A percentile compares a stretch with the other conserved stretches of the same genome.
Evolutionary conservation across 805 yeast species (phyloP).

Genomic region (Lipomyces spencermartinsiae): DNA sequence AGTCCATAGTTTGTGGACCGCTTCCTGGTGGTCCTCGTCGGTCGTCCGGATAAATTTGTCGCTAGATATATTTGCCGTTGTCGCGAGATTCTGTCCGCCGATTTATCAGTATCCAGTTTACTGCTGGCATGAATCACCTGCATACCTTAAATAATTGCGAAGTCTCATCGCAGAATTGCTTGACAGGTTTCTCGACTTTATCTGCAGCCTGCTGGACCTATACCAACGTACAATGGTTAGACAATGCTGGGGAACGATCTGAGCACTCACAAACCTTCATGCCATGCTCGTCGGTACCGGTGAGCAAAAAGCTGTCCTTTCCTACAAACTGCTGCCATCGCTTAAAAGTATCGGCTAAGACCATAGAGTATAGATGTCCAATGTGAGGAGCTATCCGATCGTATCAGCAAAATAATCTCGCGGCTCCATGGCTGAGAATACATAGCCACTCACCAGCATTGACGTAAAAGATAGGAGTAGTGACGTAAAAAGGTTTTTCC

Average conservation of each 20-base stretch:
- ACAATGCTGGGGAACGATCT: neutral
- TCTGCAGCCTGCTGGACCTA: slow-evolving; percentile 81
- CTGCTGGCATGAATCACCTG: neutral
- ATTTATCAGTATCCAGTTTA: neutral
- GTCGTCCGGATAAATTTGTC: slow-evolving; percentile 91
- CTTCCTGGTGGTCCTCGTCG: slow-evolving; percentile 72
- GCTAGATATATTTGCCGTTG: slow-evolving; percentile 60
- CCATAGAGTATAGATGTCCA: slow-evolving; percentile 90
- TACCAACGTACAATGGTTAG: neutral
- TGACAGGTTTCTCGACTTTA: slow-evolving; percentile 59
- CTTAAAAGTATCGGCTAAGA: slow-evolving; percentile 76
- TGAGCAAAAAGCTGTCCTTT: slow-evolving; percentile 63
- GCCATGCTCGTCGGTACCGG: slow-evolving; percentile 99
- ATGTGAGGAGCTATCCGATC: slow-evolving; percentile 72
- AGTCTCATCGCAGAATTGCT: slow-evolving; percentile 73
- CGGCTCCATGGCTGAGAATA: slow-evolving; percentile 1
- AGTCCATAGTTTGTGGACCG: slow-evolving; percentile 75
- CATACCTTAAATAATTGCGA: slow-evolving; percentile 61
- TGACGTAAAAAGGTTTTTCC: slow-evolving; percentile 55
- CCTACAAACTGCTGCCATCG: slow-evolving; percentile 69
- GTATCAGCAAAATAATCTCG: neutral
- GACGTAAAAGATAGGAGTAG: slow-evolving; percentile 95
- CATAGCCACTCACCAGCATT: slow-evolving; percentile 61
- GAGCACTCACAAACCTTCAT: slow-evolving; percentile 54
- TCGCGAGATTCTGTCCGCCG: slow-evolving; percentile 55